Percentiles rank a stretch among this genome's conserved stretches.
Conservation (phyloP, 2,329 filamentous ascomycete genomes). For the Ilyonectria robusta region DNA sequence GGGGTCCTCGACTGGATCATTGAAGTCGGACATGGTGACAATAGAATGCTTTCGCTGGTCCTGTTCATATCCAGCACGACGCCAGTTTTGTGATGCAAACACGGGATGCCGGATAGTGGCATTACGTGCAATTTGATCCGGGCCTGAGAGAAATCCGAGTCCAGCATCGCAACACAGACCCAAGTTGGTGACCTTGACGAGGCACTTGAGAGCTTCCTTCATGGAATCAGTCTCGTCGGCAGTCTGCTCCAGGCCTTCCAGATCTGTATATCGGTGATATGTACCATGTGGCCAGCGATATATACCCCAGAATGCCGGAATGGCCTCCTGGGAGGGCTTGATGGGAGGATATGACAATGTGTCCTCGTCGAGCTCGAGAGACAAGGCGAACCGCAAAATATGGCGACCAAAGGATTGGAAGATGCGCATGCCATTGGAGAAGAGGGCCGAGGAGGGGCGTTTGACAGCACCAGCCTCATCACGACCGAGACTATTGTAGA, state of each 20-base stretch:
- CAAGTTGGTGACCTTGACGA: constrained; percentile 72
- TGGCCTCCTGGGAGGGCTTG: constrained; percentile 69
- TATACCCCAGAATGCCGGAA: constrained; percentile 73
- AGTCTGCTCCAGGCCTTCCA: constrained; percentile 72
- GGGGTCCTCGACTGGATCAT: constrained; percentile 39
- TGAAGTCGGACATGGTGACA: constrained; percentile 46
- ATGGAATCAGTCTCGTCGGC: constrained; percentile 75
- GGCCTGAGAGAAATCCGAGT: constrained; percentile 76
- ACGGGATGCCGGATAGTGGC: constrained; percentile 54
- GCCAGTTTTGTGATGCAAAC: constrained; percentile 52
- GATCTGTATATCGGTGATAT: constrained; percentile 71
- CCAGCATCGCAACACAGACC: constrained; percentile 77
- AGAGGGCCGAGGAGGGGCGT: constrained; percentile 47
- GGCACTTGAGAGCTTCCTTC: constrained; percentile 71
- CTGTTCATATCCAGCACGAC: constrained; percentile 31
- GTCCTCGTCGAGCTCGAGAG: constrained; percentile 75
- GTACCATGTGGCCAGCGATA: constrained; percentile 75
- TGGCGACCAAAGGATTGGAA: constrained; percentile 73
- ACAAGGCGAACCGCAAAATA: constrained; percentile 76
- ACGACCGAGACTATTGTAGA: constrained; percentile 62
- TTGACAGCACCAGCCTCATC: constrained; percentile 42
- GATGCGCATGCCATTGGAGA: constrained; percentile 69
- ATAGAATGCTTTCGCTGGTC: constrained; percentile 32
- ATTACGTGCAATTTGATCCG: constrained; percentile 67
- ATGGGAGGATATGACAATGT: constrained; percentile 64